Conservation (phyloP, 345 rosid species). For the Mangifera indica region DNA sequence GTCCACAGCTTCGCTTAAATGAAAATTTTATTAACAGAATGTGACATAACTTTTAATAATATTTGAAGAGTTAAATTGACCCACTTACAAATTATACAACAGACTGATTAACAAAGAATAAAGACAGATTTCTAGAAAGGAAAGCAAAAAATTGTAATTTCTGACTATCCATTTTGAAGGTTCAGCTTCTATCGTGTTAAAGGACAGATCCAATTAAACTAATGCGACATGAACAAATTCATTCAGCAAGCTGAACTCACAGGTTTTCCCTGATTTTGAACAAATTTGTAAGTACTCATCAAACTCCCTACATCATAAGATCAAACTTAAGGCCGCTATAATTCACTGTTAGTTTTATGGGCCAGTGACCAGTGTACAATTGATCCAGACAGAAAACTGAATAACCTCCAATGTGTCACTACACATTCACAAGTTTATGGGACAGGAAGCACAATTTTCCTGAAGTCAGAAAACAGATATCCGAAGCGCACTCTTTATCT, state of each 20-base stretch:
- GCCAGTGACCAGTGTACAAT: conserved; percentile 21
- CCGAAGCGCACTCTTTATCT: conserved; percentile 20
- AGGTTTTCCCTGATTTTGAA: conserved; percentile 22
- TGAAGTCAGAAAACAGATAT: conserved; percentile 32
- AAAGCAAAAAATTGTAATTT: conserved; percentile 8
- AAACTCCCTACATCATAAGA: conserved; percentile 30
- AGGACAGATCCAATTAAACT: conserved; percentile 22
- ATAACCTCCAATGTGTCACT: conserved; percentile 32
- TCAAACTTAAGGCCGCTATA: conserved; percentile 24
- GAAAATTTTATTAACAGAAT: not conserved
- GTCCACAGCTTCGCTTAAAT: too few species aligned
- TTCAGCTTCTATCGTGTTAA: conserved; percentile 22
- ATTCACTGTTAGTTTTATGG: conserved; percentile 34
- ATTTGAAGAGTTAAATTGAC: too few species aligned
- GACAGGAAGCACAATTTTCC: conserved; percentile 28
- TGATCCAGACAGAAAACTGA: conserved; percentile 23
- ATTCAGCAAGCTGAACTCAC: conserved; percentile 26
- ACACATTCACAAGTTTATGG: conserved; percentile 28
- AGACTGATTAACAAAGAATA: conserved; percentile 6
- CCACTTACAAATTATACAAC: not conserved
- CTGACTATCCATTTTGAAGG: conserved; percentile 19
- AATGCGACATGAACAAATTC: conserved; percentile 34
- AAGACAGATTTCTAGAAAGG: not conserved
- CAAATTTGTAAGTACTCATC: conserved; percentile 16
- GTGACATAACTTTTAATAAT: not conserved